Conservation (phyloP, 192 early-diverging fungal species). For the Linnemannia elongata region DNA sequence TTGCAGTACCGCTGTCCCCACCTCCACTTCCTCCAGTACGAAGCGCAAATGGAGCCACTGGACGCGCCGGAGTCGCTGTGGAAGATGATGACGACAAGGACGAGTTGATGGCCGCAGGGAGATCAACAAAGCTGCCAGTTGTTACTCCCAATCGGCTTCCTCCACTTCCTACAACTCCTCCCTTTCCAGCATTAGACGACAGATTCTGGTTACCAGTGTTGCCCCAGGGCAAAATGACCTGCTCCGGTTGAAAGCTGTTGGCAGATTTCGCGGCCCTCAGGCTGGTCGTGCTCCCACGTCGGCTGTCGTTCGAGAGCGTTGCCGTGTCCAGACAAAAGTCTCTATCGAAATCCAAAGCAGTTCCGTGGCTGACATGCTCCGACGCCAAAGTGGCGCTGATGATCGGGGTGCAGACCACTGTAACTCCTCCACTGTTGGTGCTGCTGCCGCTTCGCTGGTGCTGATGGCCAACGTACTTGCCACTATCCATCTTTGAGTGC, state of each 20-base stretch:
- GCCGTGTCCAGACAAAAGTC: conserved; percentile 15
- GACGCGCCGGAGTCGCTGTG: background rate
- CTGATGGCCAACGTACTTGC: conserved; percentile 35
- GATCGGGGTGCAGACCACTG: background rate
- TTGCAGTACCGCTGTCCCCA: background rate
- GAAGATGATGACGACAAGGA: background rate
- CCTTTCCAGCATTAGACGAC: background rate
- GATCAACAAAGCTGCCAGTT: conserved; percentile 1
- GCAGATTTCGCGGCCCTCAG: conserved; percentile 3
- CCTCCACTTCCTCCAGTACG: background rate
- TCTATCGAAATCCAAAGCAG: conserved; percentile 14
- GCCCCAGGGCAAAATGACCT: conserved; percentile 16
- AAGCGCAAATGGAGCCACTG: background rate
- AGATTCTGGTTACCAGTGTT: background rate
- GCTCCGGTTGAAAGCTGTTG: conserved; percentile 25
- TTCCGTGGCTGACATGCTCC: conserved; percentile 19
- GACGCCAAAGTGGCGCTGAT: background rate
- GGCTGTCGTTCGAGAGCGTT: background rate
- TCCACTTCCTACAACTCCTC: background rate
- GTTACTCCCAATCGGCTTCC: conserved; percentile 9
- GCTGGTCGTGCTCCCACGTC: conserved; percentile 41
- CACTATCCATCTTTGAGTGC: conserved; percentile 47
- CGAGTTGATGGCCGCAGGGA: background rate
- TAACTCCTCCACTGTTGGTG: conserved; percentile 11
- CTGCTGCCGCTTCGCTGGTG: background rate